phyloP scores from a whole-genome alignment of 1,139 yeast species.

The Taphrina wiesneri region DNA sequence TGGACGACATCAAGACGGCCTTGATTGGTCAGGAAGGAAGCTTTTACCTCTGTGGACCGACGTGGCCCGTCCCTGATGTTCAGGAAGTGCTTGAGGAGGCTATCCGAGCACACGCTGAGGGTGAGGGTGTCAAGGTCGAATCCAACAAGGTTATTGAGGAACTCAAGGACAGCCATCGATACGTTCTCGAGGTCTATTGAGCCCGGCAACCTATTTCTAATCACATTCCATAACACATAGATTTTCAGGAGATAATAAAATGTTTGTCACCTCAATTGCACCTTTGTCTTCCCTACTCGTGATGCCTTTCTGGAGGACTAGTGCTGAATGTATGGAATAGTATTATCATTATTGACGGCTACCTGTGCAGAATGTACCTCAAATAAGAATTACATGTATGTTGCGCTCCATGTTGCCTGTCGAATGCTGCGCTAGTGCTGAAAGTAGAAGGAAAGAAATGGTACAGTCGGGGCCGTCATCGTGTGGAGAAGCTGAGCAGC shows the following conservation, averaged over 20 bases:
- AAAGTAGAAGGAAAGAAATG: neutral
- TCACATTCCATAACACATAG: too few species aligned
- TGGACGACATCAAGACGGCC: conserved; percentile 73
- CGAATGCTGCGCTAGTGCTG: conserved; percentile 1
- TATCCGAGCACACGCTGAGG: conserved; percentile 67
- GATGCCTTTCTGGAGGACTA: too few species aligned
- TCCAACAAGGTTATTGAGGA: conserved; percentile 82
- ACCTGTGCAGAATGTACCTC: neutral
- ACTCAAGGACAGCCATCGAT: conserved; percentile 88
- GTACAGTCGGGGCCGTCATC: neutral
- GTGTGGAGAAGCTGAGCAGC: neutral
- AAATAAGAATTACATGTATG: neutral
- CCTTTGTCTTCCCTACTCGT: too few species aligned
- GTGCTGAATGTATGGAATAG: neutral
- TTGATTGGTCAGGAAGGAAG: conserved; percentile 77
- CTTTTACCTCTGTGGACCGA: conserved; percentile 97
- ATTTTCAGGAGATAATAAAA: neutral
- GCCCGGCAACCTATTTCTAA: too few species aligned
- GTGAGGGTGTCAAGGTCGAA: conserved; percentile 67
- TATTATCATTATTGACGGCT: neutral
- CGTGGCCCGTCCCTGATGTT: conserved; percentile 99
- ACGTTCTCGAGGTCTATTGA: conserved; percentile 91
- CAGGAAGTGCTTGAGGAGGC: conserved; percentile 88
- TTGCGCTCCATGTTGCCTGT: neutral
- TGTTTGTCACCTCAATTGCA: neutral